phyloP scores from a whole-genome alignment of 495 filamentous ascomycete genomes.

The Pseudotulostoma volvatum region DNA sequence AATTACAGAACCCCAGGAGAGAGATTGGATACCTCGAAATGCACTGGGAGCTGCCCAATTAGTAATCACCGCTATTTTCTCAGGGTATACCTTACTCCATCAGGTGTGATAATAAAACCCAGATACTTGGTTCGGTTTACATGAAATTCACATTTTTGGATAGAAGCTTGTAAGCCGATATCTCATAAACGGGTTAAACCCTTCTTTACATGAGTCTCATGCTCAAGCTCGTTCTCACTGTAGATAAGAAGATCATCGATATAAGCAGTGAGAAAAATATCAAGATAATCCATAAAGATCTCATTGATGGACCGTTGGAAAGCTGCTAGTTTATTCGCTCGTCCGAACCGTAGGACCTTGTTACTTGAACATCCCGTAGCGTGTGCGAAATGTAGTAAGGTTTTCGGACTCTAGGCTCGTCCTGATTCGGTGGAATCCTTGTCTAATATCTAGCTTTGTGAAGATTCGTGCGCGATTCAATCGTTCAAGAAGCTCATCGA shows the following conservation, averaged over 20 bases:
- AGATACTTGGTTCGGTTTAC: conserved; percentile 9
- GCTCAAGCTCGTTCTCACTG: conserved; percentile 11
- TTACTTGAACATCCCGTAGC: conserved; percentile 17
- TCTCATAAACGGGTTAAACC: conserved; percentile 7
- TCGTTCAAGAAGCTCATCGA: conserved; percentile 22
- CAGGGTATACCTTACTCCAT: conserved; percentile 11
- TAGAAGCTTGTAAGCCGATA: conserved; percentile 5
- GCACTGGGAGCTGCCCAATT: conserved; percentile 7
- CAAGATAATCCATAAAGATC: conserved; percentile 9
- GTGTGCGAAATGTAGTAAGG: conserved; percentile 15
- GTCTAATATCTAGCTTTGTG: conserved; percentile 29
- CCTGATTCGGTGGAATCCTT: conserved; percentile 23
- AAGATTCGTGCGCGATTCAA: conserved; percentile 19
- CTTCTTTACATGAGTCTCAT: conserved; percentile 7
- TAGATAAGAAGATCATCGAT: conserved; percentile 23
- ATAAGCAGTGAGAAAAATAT: conserved; percentile 15
- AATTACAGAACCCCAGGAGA: conserved; percentile 10
- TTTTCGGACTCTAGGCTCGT: conserved; percentile 11
- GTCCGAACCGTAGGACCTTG: conserved; percentile 16
- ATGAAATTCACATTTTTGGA: conserved; percentile 19
- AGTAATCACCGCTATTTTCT: conserved; percentile 10
- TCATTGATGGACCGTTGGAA: conserved; percentile 20
- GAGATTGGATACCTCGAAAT: conserved; percentile 8
- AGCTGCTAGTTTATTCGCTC: conserved; percentile 10
- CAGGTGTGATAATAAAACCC: conserved; percentile 8